Conservation (phyloP, 441 rosid species). For the Adansonia rubrostipa region DNA sequence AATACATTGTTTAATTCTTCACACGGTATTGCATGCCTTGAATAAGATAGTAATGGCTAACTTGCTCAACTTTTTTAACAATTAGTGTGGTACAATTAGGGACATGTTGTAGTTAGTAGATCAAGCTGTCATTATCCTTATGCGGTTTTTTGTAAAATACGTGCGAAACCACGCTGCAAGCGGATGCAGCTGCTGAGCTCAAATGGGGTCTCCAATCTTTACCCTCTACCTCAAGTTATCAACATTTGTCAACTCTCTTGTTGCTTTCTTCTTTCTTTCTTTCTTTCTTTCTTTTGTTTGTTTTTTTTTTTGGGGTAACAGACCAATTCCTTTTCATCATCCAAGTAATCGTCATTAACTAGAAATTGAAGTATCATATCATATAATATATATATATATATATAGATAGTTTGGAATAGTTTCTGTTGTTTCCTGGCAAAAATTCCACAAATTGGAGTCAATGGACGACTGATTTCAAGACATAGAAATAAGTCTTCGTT, state of each 20-base stretch:
- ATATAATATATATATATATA: not conserved
- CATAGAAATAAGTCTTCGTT: not conserved
- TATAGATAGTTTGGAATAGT: not conserved
- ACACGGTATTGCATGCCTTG: constrained; percentile 16
- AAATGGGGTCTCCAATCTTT: constrained; percentile 21
- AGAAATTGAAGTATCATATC: not conserved
- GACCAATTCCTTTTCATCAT: constrained; percentile 26
- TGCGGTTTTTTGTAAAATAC: too few relatives aligned
- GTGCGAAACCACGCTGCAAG: constrained; percentile 24
- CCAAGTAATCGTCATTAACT: constrained; percentile 24
- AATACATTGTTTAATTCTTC: not conserved
- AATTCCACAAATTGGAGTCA: not conserved
- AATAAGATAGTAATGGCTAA: constrained; percentile 31
- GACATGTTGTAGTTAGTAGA: not conserved
- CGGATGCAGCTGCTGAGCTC: constrained; percentile 43
- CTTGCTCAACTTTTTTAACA: not conserved
- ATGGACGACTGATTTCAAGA: not conserved
- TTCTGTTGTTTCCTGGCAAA: not conserved
- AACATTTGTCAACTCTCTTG: constrained; percentile 52
- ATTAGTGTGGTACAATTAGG: not conserved
- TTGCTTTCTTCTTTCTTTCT: too few relatives aligned
- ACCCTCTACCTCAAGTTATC: constrained; percentile 25
- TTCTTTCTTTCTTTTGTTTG: constrained; percentile 4
- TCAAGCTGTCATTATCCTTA: not conserved
- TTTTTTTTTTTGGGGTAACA: constrained; percentile 27